Evolutionary conservation across 75 land plant genomes (phyloP), one percentile per base, ranked within the genome.

Genomic region (Pinus tabuliformis): DNA sequence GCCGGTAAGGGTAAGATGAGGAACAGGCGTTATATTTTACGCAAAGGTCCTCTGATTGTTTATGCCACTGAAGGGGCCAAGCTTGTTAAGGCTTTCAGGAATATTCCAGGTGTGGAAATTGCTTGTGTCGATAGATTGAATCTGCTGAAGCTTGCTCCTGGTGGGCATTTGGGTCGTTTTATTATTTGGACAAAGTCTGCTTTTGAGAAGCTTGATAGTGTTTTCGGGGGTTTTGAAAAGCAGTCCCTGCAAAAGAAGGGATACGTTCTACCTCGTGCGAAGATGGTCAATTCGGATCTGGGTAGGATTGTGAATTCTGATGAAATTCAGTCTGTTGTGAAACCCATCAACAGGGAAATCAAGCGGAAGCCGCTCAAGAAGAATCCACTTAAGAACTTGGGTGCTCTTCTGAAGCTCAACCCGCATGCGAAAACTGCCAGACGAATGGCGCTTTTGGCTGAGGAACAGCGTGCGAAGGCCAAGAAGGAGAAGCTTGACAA

Each of bases 131-230:
- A 87, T 45, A 83, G 87, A 3, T 85, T 90, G 1, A 90, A 90
- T 56, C 72, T 94, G 28, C 79, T 94, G 58, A 95, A 90, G 88
- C 88, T 94, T 9, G 97, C 97, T 8, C 97, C 97, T 24, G 97
- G 97, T 59, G 90, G 91, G 24, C 89, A 91, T 58, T 82, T 91
- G 13, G 94, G 91, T 14, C 74, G 97, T 66, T 94, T 94, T 68
- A 81, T 94, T 49, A 85, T 94, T 49, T 94, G 97, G 97, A 94
- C 97, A 42, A 90, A 88, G 73, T 92, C 86, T 14, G 97, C 95
- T 2, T 92, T 92, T 57, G 97, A 94, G 88, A 94, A 90, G 88
- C 76, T 94, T 56, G 97, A 94, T 78, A 54, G 76, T 7, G 77
- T 90, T 11, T 94, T 88, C 75, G 95, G 97, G 2, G 75, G 88